A percentile compares a stretch with the other conserved stretches of the same genome.
These are phyloP conservation scores for Andrographis paniculata DNA, from an alignment of 305 asterid species.

Conservation along the genomic window DNA sequence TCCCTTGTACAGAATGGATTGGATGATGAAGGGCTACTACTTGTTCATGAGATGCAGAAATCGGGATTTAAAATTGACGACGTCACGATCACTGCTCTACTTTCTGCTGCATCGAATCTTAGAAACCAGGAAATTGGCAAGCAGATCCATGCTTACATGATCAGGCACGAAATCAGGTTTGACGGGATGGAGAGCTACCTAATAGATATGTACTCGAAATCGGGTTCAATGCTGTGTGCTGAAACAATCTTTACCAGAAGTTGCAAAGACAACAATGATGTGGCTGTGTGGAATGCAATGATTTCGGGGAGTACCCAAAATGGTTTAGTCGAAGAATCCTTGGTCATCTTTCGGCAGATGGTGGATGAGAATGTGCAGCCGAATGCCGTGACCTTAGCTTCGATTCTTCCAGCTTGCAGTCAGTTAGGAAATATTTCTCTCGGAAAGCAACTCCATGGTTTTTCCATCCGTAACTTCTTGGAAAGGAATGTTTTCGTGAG, in stretches of 20 bases:
- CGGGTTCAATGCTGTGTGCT: conserved; percentile 50
- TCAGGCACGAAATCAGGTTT: conserved; percentile 55
- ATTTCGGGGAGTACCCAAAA: conserved; percentile 67
- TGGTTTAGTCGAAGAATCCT: conserved; percentile 47
- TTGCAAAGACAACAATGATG: conserved; percentile 37
- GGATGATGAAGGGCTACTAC: conserved; percentile 74
- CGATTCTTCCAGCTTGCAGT: conserved; percentile 73
- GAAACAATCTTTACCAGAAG: conserved; percentile 36
- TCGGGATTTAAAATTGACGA: conserved; percentile 46
- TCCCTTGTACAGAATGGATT: conserved; percentile 66
- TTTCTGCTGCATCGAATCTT: conserved; percentile 78
- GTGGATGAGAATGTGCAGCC: conserved; percentile 48
- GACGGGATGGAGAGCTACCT: conserved; percentile 79
- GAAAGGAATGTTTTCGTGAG: conserved; percentile 58
- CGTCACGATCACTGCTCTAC: conserved; percentile 64
- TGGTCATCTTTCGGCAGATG: conserved; percentile 51
- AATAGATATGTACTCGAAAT: conserved; percentile 81
- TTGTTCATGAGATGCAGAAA: conserved; percentile 71
- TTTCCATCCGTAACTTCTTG: conserved; percentile 50
- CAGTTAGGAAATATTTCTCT: conserved; percentile 55
- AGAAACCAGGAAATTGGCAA: conserved; percentile 52
- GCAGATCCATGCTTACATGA: conserved; percentile 70
- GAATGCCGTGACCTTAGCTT: conserved; percentile 70
- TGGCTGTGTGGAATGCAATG: conserved; percentile 79
- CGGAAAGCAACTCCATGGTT: conserved; percentile 63